A percentile compares a stretch with the other conserved stretches of the same genome.
Evolutionary conservation across 768 basidiomycete species (phyloP).

Genomic region (Dacryopinax spathularia): DNA sequence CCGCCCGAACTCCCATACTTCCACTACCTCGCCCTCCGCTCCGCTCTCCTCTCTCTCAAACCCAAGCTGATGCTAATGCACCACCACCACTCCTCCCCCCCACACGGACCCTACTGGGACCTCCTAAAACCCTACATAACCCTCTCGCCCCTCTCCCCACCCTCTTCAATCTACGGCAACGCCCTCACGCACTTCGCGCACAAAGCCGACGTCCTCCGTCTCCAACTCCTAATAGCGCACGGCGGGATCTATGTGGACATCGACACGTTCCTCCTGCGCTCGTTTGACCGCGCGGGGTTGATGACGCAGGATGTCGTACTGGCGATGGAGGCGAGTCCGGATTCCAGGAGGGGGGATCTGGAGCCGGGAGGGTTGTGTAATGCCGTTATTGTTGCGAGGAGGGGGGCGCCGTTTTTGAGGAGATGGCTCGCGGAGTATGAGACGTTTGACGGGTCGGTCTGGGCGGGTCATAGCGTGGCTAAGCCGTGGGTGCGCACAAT

Average conservation of each 20-base stretch:
- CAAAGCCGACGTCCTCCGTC: slow-evolving; percentile 21
- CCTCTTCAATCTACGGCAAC: not conserved
- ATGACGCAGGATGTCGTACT: slow-evolving; percentile 18
- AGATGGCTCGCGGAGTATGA: slow-evolving; percentile 23
- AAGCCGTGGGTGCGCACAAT: slow-evolving; percentile 21
- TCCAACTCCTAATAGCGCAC: slow-evolving; percentile 20
- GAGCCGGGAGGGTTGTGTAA: slow-evolving; percentile 26
- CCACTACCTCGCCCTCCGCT: slow-evolving; percentile 8
- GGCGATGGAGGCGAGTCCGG: slow-evolving; percentile 23
- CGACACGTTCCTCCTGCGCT: slow-evolving; percentile 20
- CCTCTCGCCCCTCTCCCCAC: not conserved
- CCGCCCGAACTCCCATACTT: slow-evolving; percentile 18
- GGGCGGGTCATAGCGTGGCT: slow-evolving; percentile 22
- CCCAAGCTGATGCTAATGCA: not conserved
- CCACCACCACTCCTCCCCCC: not conserved
- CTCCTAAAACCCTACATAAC: not conserved
- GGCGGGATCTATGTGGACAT: slow-evolving; percentile 25
- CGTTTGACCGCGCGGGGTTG: slow-evolving; percentile 15
- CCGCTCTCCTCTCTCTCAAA: not conserved
- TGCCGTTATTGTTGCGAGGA: slow-evolving; percentile 22
- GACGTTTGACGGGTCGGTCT: slow-evolving; percentile 18
- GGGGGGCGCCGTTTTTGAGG: slow-evolving; percentile 21
- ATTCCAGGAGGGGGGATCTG: slow-evolving; percentile 12
- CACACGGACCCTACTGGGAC: slow-evolving; percentile 1
- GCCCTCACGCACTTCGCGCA: slow-evolving; percentile 21